Evolutionary conservation across 306 rosid genomes (phyloP), one percentile per base, ranked within the genome.

Genomic region (Quercus suber): DNA sequence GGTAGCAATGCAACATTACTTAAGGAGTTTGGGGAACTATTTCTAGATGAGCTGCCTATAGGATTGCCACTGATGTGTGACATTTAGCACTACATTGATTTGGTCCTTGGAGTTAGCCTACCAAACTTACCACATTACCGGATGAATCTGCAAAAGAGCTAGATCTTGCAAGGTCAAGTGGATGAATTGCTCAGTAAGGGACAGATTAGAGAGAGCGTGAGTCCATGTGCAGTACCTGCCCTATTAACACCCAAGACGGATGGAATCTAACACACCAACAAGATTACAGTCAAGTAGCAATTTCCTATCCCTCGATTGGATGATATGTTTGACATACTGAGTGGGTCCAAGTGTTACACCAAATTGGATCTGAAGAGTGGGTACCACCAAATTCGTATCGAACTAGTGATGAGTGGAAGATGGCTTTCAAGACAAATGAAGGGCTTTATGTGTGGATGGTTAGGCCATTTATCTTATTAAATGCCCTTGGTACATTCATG

Each of bases 141-240:
- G 0, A 69, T 69, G 28, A 69, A 15, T 5, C 2, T 0, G 1
- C 0, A 6, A 0, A 3, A 41, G 12, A 6, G 12, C 10, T 0
- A 41, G 12, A 41, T 35, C 6, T 2, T 69, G 0, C 17, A 18
- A 17, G 21, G 37, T 0, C 5, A 13, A 0, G 15, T 37, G 1
- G 13, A 69, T 5, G 6, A 37, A 5, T 2, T 69, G 2, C 23
- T 37, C 19, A 3, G 1, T 0, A 69, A 69, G n/a, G 10, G 43
- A 18, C 0, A 3, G 1, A 5, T 69, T 1, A 6, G 7, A 14
- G 43, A 4, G 0, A 69, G 53, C 15, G 1, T 18, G 14, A 7
- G 28, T 1, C 27, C 13, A 0, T 19, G 14, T 17, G 72, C 0
- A 5, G 55, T 69, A n/a, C 14, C 4, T 17, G 0, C 73, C 4